Base-by-base conservation (phyloP, 75 land plant species). In the Cryptomeria japonica region DNA sequence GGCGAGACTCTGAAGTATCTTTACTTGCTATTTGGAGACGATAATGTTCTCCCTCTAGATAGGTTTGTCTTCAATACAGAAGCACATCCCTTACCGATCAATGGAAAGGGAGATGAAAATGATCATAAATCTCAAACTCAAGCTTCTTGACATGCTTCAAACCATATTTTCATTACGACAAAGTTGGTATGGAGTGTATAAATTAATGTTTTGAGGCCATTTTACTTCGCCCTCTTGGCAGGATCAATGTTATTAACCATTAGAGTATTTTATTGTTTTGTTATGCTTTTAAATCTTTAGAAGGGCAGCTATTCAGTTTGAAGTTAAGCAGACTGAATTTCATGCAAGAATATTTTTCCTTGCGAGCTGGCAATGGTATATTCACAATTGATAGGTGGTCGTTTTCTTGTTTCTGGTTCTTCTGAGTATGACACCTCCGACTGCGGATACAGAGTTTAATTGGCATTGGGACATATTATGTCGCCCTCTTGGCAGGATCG, bases 1-100 rank as follows among this genome's bases (percentile, higher is more conserved):
- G 99, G 99, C 4, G 99, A 98, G 90, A 98, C 99, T 56, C 85
- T 98, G 84, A 98, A 97, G 87, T 98, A 98, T 88, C 72, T 98
- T 46, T 98, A 95, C 88, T 91, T 98, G 84, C 89, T 98, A 32
- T 98, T 98, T 91, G 97, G 93, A 11, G 95, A 98, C 75, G 83
- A 86, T 25, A 87, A 89, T 82, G 87, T 95, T 76, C 89, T 98
- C 75, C 99, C 99, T 13, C 87, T 98, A 92, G 94, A 95, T 86
- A 88, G 93, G 58, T 97, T 89, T 93, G 96, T 98, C 39, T 98
- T 98, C 86, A 98, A 98, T 87, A 95, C 99, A 22, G 97, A 98
- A 90, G 99, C 99, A 72, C 99, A 97, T 80, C 99, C 99, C 44
- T 87, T 98, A 46, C 99, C 99, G 15, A 93, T 96, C 31, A 86